Percentiles rank a stretch among this genome's conserved stretches.
These are phyloP conservation scores for Termitomyces sp. DNA, from an alignment of 768 basidiomycete genomes.

Conservation along the genomic window DNA sequence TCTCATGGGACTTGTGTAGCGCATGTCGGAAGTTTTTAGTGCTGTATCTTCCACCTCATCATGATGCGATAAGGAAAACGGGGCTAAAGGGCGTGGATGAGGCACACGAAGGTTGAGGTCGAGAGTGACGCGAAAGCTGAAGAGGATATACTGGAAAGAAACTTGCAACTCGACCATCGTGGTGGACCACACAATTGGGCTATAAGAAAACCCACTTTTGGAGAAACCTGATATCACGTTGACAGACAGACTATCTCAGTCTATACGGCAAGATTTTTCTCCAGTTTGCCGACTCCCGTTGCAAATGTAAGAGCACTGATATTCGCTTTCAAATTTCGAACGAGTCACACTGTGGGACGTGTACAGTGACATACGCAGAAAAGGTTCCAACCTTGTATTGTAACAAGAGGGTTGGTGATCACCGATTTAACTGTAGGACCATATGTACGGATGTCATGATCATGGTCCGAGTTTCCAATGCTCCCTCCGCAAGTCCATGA, in stretches of 20 bases:
- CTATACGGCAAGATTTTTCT: not conserved
- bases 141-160: not conserved
- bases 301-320: not conserved
- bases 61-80: not conserved
- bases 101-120: not conserved
- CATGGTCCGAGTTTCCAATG: not conserved
- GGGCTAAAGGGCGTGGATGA: not conserved
- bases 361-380: not conserved
- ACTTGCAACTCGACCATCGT: not conserved
- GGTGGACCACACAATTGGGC: no score
- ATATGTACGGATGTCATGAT: not conserved
- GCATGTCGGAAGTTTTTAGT: not conserved
- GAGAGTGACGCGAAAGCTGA: not conserved
- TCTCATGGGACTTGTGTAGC: not conserved
- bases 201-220: no score
- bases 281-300: not conserved
- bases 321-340: not conserved
- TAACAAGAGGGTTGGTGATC: not conserved
- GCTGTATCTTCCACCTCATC: not conserved
- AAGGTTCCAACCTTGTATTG: not conserved
- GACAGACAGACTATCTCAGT: not conserved
- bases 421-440: not conserved
- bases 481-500: not conserved
- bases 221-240: no score
- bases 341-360: not conserved